phyloP scores from a whole-genome alignment of 2,329 filamentous ascomycete species.

The Pseudodiploospora longispora region DNA sequence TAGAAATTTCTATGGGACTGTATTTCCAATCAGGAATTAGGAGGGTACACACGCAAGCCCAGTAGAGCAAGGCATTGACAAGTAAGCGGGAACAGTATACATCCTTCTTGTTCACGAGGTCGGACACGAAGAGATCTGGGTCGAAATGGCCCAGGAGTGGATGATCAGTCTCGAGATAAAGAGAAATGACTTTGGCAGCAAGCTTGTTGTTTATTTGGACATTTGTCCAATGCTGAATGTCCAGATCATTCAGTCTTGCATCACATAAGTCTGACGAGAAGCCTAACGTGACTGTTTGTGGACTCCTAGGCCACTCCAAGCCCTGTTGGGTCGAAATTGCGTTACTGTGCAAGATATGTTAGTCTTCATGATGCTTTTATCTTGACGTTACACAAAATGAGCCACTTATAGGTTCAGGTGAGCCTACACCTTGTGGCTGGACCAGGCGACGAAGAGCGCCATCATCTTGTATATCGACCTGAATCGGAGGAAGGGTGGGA shows the following conservation, averaged over 20 bases:
- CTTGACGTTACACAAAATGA: background rate
- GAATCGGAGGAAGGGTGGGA: background rate
- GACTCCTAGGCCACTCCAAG: background rate
- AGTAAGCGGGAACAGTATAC: constrained; percentile 24
- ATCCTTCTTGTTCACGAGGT: constrained; percentile 19
- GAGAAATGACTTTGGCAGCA: constrained; percentile 25
- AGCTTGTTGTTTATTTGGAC: constrained; percentile 20
- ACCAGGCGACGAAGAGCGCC: background rate
- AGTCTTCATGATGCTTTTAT: background rate
- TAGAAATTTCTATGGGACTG: background rate
- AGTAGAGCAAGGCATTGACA: constrained; percentile 26
- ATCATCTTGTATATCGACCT: background rate
- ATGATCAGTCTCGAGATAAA: constrained; percentile 31
- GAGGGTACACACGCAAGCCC: constrained; percentile 22
- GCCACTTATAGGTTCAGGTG: background rate
- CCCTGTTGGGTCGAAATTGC: background rate
- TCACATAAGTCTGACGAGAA: constrained; percentile 11
- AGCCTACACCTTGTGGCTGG: background rate
- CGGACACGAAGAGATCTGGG: constrained; percentile 23
- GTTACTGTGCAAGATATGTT: background rate
- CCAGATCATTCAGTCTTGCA: constrained; percentile 18
- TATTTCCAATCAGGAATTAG: background rate
- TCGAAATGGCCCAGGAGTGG: constrained; percentile 30
- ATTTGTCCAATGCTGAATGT: constrained; percentile 27
- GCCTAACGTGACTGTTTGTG: background rate